phyloP scores from a whole-genome alignment of 148 eudicot genomes.

The Silene latifolia region DNA sequence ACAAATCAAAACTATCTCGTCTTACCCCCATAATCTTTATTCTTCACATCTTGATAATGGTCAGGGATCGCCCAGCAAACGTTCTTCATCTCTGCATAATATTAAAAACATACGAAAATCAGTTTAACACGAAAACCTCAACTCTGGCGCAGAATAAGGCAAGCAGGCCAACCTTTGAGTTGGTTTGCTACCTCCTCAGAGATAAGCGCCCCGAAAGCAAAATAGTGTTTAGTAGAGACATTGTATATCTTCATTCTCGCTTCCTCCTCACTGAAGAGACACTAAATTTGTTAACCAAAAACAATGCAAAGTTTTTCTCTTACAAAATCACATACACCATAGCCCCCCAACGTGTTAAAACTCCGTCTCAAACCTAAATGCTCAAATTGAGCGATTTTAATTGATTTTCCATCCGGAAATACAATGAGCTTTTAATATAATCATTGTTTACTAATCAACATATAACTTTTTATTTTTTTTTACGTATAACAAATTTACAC shows the following conservation, averaged over 20 bases:
- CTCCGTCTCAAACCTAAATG: too few relatives aligned
- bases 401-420: too few relatives aligned
- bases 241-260: conserved; percentile 70
- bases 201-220: conserved; percentile 58
- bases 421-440: too few relatives aligned
- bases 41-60: conserved; percentile 47
- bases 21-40: conserved; percentile 68
- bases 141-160: not conserved
- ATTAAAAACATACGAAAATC: not conserved
- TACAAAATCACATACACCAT: too few relatives aligned
- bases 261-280: conserved; percentile 48
- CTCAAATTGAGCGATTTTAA: too few relatives aligned
- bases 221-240: conserved; percentile 65
- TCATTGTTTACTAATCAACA: too few relatives aligned
- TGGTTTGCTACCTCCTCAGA: conserved; percentile 41
- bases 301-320: too few relatives aligned
- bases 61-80: conserved; percentile 77
- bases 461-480: too few relatives aligned
- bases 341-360: too few relatives aligned
- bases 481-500: too few relatives aligned
- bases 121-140: too few relatives aligned
- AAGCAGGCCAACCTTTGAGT: conserved; percentile 44
- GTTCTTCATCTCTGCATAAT: conserved; percentile 46
- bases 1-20: too few relatives aligned
- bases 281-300: not conserved